These are phyloP conservation scores for Pezicula neosporulosa DNA, from an alignment of 2,329 filamentous ascomycete species.

Conservation along the genomic window DNA sequence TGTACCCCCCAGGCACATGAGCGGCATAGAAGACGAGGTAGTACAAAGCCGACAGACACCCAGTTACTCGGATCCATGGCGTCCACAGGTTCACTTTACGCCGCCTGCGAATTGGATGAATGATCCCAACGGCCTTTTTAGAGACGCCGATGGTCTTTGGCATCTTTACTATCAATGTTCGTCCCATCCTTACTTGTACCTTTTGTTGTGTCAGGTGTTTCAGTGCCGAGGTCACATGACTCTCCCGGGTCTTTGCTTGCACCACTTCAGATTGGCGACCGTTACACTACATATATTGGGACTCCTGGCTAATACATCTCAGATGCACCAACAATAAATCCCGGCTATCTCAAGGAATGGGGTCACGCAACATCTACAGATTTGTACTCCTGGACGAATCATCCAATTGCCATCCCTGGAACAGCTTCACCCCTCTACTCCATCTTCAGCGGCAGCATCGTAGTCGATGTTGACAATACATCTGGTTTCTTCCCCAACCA, in stretches of 20 bases:
- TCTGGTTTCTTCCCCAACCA: constrained; percentile 59
- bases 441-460: constrained; percentile 49
- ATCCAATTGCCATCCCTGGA: constrained; percentile 50
- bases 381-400: constrained; percentile 59
- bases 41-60: not conserved
- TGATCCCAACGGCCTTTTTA: constrained; percentile 60
- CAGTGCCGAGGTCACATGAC: not conserved
- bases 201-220: not conserved
- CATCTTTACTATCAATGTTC: constrained; percentile 59
- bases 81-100: constrained; percentile 49
- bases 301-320: not conserved
- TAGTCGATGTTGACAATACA: constrained; percentile 58
- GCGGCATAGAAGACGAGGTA: not conserved
- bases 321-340: constrained; percentile 40
- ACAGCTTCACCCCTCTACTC: constrained; percentile 32
- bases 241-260: not conserved
- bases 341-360: constrained; percentile 58
- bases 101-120: constrained; percentile 50
- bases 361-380: constrained; percentile 59
- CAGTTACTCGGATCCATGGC: not conserved
- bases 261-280: not conserved
- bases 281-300: not conserved
- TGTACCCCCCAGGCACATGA: not conserved
- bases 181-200: not conserved
- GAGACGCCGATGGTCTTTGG: constrained; percentile 50